Base-by-base conservation (phyloP, 73 alveolate genomes). In the Paramecium biaurelia region DNA sequence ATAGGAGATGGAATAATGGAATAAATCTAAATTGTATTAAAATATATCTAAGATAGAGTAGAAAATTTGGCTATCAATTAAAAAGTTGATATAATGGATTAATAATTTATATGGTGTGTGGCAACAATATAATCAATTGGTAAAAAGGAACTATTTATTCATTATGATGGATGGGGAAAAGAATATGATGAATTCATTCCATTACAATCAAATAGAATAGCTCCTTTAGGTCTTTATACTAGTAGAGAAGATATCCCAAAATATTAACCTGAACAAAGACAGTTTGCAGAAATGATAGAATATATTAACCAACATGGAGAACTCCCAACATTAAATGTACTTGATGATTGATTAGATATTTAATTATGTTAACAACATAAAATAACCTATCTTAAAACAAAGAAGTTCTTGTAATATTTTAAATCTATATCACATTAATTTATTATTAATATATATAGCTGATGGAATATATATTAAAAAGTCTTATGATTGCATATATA, bases 31-130 rank as follows among this genome's bases (percentile, higher is more conserved):
- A 38, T 76, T 41, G 92, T 89, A 95, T 94, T 49, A n/a, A 43
- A 85, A 79, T 28, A 35, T 56, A 35, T 94, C 92, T 85, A 34
- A 15, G 53, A 49, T 37, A 94, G 92, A 32, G 42, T 18, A 37
- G 89, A 68, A 0, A 84, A 57, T 21, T 43, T 79, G 9, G 90
- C 28, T 1, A 92, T 74, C n/a, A 94, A 94, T 7, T 20, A 85
- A 41, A 37, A 86, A 58, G 92, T 95, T 5, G 98, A 95, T 89
- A 92, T 95, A 26, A 95, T 95, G 94, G 98, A 95, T 57, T 85
- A 85, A 9, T 93, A 53, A n/a, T 93, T 92, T 35, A 70, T 95
- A 20, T 95, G 98, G 98, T 95, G 98, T 72, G 92, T 42, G 5
- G 98, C 95, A 34, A 23, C 23, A 0, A 92, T 95, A 3, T 82